Evolutionary conservation across 1,139 yeast genomes (phyloP), one percentile per base, ranked within the genome.

Genomic region (Candida mesenterica): DNA sequence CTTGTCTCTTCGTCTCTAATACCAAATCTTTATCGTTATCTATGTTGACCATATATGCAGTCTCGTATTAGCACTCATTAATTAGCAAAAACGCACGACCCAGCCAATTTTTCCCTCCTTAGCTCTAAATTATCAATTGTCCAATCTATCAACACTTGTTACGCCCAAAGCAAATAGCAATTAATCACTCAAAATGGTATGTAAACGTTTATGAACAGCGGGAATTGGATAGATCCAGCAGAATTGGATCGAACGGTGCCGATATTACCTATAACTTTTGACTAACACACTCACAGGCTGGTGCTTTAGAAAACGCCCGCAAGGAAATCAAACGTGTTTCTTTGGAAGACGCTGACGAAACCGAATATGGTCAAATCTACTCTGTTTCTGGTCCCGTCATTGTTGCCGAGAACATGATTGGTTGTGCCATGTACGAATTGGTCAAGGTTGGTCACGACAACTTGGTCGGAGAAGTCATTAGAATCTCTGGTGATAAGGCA

Each of bases 381-480:
- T 87, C 97, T 15, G 97, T 92, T 37, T 89, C 97, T 15, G 97
- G 97, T 53, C 97, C 98, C 13, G 98, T 92, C 55, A 85, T 92
- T 36, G 82, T 94, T 36, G 98, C 98, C 32, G 98, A 92, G 67
- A 85, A 92, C 69, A 88, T 92, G 97, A 84, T 88, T 68, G 98
- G 98, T 46, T 87, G 97, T 77, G 96, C 97, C 54, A 92, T 92
- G 99, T 89, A 92, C 75, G 99, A 92, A 64, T 77, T 92, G 65
- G 92, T 92, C 55, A 89, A 84, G 64, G 98, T 92, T 45, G 98
- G 99, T 50, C 97, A 92, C 62, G 96, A 88, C 54, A 88, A 77
- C 62, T 77, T 92, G 61, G 97, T 92, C 33, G 99, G 98, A 60
- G 99, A 92, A 68, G 97, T 92, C 51, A 92, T 92, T 63, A 83